These are phyloP conservation scores for Leccinellum luteum DNA, from an alignment of 768 basidiomycete genomes.

Conservation along the genomic window DNA sequence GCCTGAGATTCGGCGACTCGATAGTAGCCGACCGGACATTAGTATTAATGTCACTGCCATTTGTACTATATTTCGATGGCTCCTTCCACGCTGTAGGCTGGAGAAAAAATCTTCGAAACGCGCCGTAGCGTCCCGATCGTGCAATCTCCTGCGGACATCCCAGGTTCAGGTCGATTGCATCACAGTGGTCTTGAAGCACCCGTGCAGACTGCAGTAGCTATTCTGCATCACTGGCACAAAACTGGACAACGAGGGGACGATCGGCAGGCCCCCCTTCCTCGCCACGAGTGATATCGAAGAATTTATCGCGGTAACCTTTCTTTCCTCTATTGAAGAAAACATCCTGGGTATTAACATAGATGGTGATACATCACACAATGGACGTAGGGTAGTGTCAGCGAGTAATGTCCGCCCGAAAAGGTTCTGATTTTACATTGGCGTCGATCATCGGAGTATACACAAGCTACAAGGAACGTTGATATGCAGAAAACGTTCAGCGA, in stretches of 20 bases:
- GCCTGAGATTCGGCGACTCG: constrained; percentile 51
- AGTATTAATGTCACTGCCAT: no score
- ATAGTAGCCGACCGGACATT: constrained; percentile 52
- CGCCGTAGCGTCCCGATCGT: constrained; percentile 79
- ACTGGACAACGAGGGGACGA: constrained; percentile 87
- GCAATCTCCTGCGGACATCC: constrained; percentile 98
- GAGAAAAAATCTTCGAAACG: constrained; percentile 93
- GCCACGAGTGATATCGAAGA: constrained; percentile 64
- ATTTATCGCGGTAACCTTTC: constrained; percentile 53
- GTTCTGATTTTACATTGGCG: constrained; percentile 56
- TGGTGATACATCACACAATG: background rate
- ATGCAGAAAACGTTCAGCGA: no score
- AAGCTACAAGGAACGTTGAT: constrained; percentile 45
- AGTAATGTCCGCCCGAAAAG: background rate
- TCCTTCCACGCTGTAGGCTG: constrained; percentile 55
- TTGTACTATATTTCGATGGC: background rate
- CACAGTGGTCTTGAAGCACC: constrained; percentile 74
- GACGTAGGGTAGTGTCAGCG: background rate
- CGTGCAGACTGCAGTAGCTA: constrained; percentile 75
- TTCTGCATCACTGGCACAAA: constrained; percentile 88
- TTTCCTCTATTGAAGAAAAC: constrained; percentile 41
- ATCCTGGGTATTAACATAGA: constrained; percentile 40
- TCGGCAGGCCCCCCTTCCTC: constrained; percentile 83
- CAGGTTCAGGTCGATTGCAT: constrained; percentile 93
- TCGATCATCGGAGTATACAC: constrained; percentile 98